Base-by-base conservation (phyloP, 2,329 filamentous ascomycete genomes). In the Lachnellula hyalina region DNA sequence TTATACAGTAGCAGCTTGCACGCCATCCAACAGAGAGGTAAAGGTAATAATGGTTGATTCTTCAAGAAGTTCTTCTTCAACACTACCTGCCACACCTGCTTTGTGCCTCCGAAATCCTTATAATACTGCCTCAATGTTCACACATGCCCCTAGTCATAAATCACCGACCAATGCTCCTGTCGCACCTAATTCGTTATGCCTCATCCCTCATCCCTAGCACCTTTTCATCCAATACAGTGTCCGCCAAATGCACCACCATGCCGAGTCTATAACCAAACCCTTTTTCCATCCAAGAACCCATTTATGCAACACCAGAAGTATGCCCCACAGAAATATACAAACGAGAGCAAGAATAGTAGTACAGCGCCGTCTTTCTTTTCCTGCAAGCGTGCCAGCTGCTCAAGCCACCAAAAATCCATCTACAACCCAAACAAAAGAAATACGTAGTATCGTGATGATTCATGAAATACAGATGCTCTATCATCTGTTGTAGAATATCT, bases 361-460 rank as follows among this genome's bases (percentile, higher is more conserved):
- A 51, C 49, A 49, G 28, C n/a, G 21, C 21, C 25, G 21, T 14
- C 23, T 40, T 28, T 44, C 23, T 14, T 36, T 32, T 47, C 47
- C 48, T 40, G 28, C 35, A 42, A 36, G 45, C 54, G 34, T 47
- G 51, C 56, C 47, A 55, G 53, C 47, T 53, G 52, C 52, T 57
- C 49, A 34, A 51, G 49, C 21, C 35, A 28, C 25, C 42, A 34
- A 48, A 48, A 25, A 28, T n/a, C 28, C 50, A 50, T 40, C 46
- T 46, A 45, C 47, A 51, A 21, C 36, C 40, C 19, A 51, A 51
- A 52, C 42, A 58, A 38, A 60, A 25, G 51, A 53, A 58, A 57
- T 49, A 46, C 58, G 54, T 62, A 48, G 51, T 50, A 52, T 60
- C 60, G 52, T 60, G 40, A 58, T 34, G 54, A 56, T 53, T 56